Evolutionary conservation across 2,329 filamentous ascomycete genomes (phyloP).

Genomic region (Thielaviopsis ethacetica): DNA sequence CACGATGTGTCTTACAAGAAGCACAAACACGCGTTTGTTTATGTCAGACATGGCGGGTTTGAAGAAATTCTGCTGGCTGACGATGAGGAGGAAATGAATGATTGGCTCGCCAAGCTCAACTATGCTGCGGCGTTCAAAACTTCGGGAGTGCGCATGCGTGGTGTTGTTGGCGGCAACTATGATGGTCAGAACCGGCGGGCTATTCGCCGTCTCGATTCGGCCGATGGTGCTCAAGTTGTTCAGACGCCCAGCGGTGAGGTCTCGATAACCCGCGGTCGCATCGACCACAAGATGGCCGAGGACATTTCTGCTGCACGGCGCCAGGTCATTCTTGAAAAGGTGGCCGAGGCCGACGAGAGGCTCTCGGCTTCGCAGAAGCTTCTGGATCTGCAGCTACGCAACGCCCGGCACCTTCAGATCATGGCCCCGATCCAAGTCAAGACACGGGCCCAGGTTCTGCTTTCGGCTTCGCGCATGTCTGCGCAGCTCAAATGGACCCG

Average conservation of each 20-base stretch:
- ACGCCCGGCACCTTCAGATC: constrained; percentile 78
- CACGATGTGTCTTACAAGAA: constrained; percentile 77
- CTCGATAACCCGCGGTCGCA: constrained; percentile 53
- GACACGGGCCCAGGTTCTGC: constrained; percentile 71
- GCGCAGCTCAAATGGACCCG: constrained; percentile 88
- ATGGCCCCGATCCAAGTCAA: constrained; percentile 83
- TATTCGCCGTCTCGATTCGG: constrained; percentile 53
- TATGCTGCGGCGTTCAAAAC: constrained; percentile 91
- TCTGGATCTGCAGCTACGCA: constrained; percentile 68
- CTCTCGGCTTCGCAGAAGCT: constrained; percentile 57
- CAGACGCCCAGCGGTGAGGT: constrained; percentile 60
- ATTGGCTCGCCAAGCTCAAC: constrained; percentile 92
- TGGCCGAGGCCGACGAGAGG: constrained; percentile 67
- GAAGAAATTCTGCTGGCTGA: constrained; percentile 89
- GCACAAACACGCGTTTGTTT: constrained; percentile 89
- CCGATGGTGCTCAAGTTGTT: constrained; percentile 41
- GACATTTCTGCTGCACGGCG: constrained; percentile 72
- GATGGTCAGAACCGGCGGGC: constrained; percentile 64
- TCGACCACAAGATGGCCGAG: constrained; percentile 67
- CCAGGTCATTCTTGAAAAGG: constrained; percentile 69
- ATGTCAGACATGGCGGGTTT: constrained; percentile 69
- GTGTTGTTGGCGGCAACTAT: constrained; percentile 69
- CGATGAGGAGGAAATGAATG: constrained; percentile 80
- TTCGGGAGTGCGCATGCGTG: constrained; percentile 77
- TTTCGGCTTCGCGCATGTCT: constrained; percentile 67